Evolutionary conservation across 1,139 yeast species (phyloP).

Genomic region (Magnusiomyces ingens): DNA sequence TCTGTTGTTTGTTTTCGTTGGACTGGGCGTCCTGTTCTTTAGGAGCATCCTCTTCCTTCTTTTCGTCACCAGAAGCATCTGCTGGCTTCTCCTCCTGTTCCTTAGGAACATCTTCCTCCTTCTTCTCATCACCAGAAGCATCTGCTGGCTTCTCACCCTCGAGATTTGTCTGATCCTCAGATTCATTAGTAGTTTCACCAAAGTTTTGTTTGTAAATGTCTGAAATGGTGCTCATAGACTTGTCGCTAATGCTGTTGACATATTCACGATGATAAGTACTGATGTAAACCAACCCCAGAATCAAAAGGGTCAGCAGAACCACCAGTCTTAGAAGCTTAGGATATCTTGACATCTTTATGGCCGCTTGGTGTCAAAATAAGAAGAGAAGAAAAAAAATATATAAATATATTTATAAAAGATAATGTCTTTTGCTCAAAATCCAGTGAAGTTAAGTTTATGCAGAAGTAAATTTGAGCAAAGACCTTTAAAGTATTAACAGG

Average conservation of each 20-base stretch:
- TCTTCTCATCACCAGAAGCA: too few relatives aligned
- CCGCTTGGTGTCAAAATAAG: too few relatives aligned
- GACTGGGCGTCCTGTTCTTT: neutral
- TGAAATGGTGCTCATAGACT: neutral
- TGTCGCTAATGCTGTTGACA: constrained; percentile 1
- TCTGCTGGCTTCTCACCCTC: too few relatives aligned
- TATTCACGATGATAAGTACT: constrained; percentile 1
- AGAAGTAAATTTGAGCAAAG: too few relatives aligned
- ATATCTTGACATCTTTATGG: neutral
- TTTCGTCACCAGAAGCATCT: neutral
- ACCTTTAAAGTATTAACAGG: too few relatives aligned
- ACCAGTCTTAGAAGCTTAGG: neutral
- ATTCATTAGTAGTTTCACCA: neutral
- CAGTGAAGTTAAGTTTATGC: too few relatives aligned
- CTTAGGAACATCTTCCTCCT: too few relatives aligned
- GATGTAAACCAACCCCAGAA: neutral
- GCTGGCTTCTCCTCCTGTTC: neutral
- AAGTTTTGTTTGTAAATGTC: neutral
- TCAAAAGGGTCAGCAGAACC: neutral
- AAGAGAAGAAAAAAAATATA: too few relatives aligned
- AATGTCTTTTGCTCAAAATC: too few relatives aligned
- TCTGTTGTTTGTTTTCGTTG: too few relatives aligned
- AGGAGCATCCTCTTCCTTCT: too few relatives aligned
- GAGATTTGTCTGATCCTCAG: neutral
- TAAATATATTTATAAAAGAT: too few relatives aligned